Evolutionary conservation across 2,329 filamentous ascomycete genomes (phyloP).

Genomic region (Cytospora piceicola): DNA sequence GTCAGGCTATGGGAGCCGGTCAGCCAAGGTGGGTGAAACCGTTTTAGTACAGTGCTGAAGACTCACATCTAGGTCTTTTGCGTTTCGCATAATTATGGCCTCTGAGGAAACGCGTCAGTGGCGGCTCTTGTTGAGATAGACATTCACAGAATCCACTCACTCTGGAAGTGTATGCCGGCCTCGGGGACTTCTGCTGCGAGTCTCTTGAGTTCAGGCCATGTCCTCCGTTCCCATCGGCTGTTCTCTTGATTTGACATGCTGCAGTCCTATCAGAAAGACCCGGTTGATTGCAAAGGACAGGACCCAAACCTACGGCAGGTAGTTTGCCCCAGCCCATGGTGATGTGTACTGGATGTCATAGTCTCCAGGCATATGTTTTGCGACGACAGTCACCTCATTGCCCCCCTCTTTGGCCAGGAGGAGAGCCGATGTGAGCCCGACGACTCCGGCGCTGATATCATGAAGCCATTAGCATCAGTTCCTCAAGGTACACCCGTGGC

Average conservation of each 20-base stretch:
- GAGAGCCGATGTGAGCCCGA: slow-evolving; percentile 55
- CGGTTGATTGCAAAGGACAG: slow-evolving; percentile 24
- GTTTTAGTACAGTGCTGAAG: too few relatives aligned
- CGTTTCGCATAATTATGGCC: slow-evolving; percentile 55
- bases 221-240: slow-evolving; percentile 64
- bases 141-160: slow-evolving; percentile 41
- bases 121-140: neutral
- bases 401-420: slow-evolving; percentile 50
- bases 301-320: slow-evolving; percentile 63
- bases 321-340: slow-evolving; percentile 86
- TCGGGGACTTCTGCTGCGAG: slow-evolving; percentile 70
- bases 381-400: slow-evolving; percentile 47
- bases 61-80: slow-evolving; percentile 58
- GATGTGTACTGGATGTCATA: slow-evolving; percentile 90
- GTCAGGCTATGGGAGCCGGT: neutral
- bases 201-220: slow-evolving; percentile 65
- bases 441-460: slow-evolving; percentile 50
- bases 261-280: slow-evolving; percentile 24
- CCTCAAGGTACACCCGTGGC: neutral
- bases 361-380: slow-evolving; percentile 92
- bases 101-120: slow-evolving; percentile 42
- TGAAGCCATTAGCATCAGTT: neutral
- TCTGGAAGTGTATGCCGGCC: slow-evolving; percentile 79
- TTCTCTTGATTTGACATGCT: slow-evolving; percentile 50
- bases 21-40: neutral